Percentiles rank a stretch among this genome's conserved stretches.
phyloP scores from a whole-genome alignment of 1,139 yeast genomes.

The Nakaseomyces nivariensis region DNA sequence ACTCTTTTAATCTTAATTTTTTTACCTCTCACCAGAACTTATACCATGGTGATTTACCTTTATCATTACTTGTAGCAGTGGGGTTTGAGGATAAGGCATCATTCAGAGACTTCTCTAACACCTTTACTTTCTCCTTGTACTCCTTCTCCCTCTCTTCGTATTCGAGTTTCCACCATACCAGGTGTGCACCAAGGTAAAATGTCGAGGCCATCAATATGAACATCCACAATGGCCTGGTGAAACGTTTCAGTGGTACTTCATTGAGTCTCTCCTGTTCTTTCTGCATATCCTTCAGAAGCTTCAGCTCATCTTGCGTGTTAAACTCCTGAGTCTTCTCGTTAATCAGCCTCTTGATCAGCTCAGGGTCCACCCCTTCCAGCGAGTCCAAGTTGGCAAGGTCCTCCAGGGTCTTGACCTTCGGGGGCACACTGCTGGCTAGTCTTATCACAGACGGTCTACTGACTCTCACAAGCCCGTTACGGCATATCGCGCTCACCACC shows the following conservation, averaged over 20 bases:
- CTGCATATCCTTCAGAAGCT: conserved; percentile 20
- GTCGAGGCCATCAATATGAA: conserved; percentile 25
- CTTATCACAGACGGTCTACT: background rate
- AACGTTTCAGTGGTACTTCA: conserved; percentile 16
- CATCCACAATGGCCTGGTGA: conserved; percentile 24
- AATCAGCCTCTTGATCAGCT: conserved; percentile 22
- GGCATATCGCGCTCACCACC: background rate
- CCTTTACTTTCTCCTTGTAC: conserved; percentile 10
- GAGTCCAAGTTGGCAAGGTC: conserved; percentile 24
- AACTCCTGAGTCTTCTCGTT: conserved; percentile 25
- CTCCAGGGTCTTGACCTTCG: conserved; percentile 18
- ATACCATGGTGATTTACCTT: conserved; percentile 12
- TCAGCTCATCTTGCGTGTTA: conserved; percentile 23
- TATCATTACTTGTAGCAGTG: conserved; percentile 2
- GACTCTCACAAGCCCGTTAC: background rate
- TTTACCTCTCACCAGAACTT: conserved; percentile 9
- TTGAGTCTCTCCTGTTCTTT: conserved; percentile 16
- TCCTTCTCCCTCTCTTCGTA: conserved; percentile 25
- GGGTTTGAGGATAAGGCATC: conserved; percentile 5
- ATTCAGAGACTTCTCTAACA: conserved; percentile 15
- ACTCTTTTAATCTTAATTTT: background rate
- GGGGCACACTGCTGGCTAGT: background rate
- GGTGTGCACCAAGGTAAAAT: conserved; percentile 26
- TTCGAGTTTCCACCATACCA: conserved; percentile 30
- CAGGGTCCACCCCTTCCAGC: conserved; percentile 27